Evolutionary conservation across 164 flowering plant genomes (phyloP).

Genomic region (Magnolia sinica): DNA sequence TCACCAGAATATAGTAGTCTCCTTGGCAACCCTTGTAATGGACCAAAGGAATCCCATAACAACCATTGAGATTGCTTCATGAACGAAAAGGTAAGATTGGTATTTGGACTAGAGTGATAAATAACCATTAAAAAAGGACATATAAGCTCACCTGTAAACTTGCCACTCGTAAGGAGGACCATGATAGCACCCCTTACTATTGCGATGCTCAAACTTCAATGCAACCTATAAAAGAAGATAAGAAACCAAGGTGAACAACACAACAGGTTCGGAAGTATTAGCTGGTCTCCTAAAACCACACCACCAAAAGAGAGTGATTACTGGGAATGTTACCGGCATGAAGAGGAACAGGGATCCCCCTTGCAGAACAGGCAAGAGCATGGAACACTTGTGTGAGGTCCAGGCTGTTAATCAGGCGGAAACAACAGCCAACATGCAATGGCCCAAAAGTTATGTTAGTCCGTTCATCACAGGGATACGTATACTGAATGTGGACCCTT

Average conservation of each 20-base stretch:
- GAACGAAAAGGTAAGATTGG: slow-evolving; percentile 12
- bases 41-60: slow-evolving; percentile 77
- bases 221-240: slow-evolving; percentile 56
- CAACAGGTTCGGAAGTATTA: background rate
- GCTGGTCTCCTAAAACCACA: background rate
- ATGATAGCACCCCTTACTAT: slow-evolving; percentile 87
- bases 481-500: background rate
- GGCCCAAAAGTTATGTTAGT: background rate
- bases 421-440: background rate
- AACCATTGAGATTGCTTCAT: slow-evolving; percentile 64
- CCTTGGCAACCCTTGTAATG: slow-evolving; percentile 89
- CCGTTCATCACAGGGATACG: background rate
- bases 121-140: background rate
- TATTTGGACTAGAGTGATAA: background rate
- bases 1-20: slow-evolving; percentile 82
- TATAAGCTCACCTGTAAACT: slow-evolving; percentile 65
- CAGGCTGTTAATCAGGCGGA: background rate
- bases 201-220: slow-evolving; percentile 81
- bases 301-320: background rate
- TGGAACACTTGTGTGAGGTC: background rate
- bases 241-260: background rate
- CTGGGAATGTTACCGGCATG: background rate
- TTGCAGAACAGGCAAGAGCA: background rate
- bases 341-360: background rate
- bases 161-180: slow-evolving; percentile 99